Evolutionary conservation across 805 yeast species (phyloP).

Genomic region (Candida lessepsii): DNA sequence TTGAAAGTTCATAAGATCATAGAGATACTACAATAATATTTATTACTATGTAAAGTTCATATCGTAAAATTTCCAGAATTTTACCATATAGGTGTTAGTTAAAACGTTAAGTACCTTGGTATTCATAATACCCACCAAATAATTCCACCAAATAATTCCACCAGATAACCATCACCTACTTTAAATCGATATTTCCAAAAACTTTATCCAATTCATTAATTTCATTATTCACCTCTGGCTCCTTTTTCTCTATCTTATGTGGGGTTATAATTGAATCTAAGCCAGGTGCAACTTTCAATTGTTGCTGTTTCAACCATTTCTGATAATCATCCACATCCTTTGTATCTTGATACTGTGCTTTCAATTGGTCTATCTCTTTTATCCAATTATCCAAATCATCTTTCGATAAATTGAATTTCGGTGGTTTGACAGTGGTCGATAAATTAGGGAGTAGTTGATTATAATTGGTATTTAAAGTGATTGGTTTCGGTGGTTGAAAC

Average conservation of each 20-base stretch:
- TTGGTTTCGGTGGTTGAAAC: slow-evolving; percentile 53
- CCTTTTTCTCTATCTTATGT: slow-evolving; percentile 12
- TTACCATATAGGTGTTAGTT: no score
- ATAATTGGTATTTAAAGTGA: slow-evolving; percentile 51
- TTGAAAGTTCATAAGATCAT: no score
- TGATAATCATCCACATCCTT: slow-evolving; percentile 17
- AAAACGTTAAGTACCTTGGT: no score
- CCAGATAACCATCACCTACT: no score
- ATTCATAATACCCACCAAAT: no score
- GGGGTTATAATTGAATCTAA: slow-evolving; percentile 35
- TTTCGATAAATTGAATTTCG: slow-evolving; percentile 28
- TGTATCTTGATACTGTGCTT: slow-evolving; percentile 13
- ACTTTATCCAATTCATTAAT: slow-evolving; percentile 28
- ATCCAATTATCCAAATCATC: slow-evolving; percentile 30
- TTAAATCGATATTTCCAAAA: slow-evolving; percentile 18
- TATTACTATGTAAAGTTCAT: no score
- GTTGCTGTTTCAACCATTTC: slow-evolving; percentile 32
- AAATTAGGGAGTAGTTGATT: slow-evolving; percentile 36
- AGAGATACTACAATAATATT: no score
- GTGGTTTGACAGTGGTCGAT: slow-evolving; percentile 35
- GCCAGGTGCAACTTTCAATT: slow-evolving; percentile 41
- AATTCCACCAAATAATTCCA: no score
- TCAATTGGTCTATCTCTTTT: slow-evolving; percentile 19
- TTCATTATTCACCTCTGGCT: slow-evolving; percentile 9
- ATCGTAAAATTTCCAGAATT: no score